A percentile compares a stretch with the other conserved stretches of the same genome.
phyloP scores from a whole-genome alignment of 352 stramenopile genomes.

The Globisporangium ultimum region DNA sequence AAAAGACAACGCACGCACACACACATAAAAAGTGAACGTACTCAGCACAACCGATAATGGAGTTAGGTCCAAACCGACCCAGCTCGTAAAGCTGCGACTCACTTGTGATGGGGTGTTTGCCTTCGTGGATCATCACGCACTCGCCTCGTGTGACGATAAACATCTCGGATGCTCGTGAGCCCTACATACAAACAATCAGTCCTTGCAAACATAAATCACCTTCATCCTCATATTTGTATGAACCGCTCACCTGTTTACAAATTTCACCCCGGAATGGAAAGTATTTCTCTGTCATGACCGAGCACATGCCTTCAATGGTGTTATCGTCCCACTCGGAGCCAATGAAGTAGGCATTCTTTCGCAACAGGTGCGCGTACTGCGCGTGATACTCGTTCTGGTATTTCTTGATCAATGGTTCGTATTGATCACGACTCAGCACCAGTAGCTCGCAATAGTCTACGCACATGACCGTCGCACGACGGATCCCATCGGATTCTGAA shows the following conservation, averaged over 20 bases:
- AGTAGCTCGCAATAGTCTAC: conserved; percentile 76
- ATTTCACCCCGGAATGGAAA: conserved; percentile 67
- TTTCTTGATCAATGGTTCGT: conserved; percentile 78
- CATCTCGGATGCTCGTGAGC: conserved; percentile 64
- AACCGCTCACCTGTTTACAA: conserved; percentile 57
- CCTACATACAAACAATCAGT: conserved; percentile 20
- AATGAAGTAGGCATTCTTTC: conserved; percentile 75
- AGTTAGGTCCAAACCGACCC: conserved; percentile 69
- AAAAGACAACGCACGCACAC: no score
- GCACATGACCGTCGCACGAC: conserved; percentile 66
- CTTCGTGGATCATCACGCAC: conserved; percentile 70
- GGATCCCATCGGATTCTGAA: conserved; percentile 57
- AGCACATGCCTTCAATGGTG: conserved; percentile 83
- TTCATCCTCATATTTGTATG: background rate
- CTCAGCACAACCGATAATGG: conserved; percentile 77
- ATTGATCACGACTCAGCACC: conserved; percentile 72
- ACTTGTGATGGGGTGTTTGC: conserved; percentile 71
- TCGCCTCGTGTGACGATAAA: conserved; percentile 76
- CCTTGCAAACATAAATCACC: conserved; percentile 2
- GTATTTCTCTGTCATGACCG: conserved; percentile 83
- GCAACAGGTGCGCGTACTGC: conserved; percentile 75
- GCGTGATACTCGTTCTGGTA: conserved; percentile 83
- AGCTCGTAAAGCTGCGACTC: conserved; percentile 59
- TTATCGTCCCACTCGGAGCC: conserved; percentile 77
- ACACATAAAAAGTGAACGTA: conserved; percentile 29